A percentile compares a stretch with the other conserved stretches of the same genome.
phyloP scores from a whole-genome alignment of 2,329 filamentous ascomycete genomes.

The Venturia pyrina region DNA sequence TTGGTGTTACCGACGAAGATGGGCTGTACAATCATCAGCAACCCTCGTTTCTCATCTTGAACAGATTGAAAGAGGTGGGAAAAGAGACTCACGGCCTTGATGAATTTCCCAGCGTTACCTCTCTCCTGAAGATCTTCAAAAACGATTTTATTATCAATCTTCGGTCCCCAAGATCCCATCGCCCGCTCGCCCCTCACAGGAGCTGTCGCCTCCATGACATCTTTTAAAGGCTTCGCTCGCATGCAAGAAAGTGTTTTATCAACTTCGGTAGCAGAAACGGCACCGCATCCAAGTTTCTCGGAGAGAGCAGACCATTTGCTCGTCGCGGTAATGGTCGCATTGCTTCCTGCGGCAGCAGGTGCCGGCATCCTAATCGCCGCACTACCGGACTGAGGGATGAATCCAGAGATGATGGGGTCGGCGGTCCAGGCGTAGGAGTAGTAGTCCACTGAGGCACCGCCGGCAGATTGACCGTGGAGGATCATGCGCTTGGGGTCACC shows the following conservation, averaged over 20 bases:
- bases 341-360: conserved; percentile 2
- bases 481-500: conserved; percentile 38
- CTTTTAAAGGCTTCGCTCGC: conserved; percentile 7
- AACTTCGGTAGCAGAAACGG: conserved; percentile 6
- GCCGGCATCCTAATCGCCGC: conserved; percentile 8
- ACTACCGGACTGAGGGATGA: conserved; percentile 12
- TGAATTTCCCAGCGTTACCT: conserved; percentile 3
- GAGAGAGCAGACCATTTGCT: conserved; percentile 7
- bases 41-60: not conserved
- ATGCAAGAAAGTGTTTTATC: conserved; percentile 8
- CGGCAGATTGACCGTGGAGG: conserved; percentile 41
- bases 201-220: conserved; percentile 15
- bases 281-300: conserved; percentile 12
- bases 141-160: conserved; percentile 11
- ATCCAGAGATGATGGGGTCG: conserved; percentile 10
- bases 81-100: conserved; percentile 5
- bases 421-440: conserved; percentile 12
- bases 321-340: not conserved
- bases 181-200: not conserved
- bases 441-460: conserved; percentile 33
- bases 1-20: conserved; percentile 25
- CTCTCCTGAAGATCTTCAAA: conserved; percentile 5
- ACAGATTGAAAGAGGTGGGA: no score
- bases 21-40: not conserved
- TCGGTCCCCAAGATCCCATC: conserved; percentile 9